phyloP scores from a whole-genome alignment of 208 protist species.

The Crithidia thermophila region DNA sequence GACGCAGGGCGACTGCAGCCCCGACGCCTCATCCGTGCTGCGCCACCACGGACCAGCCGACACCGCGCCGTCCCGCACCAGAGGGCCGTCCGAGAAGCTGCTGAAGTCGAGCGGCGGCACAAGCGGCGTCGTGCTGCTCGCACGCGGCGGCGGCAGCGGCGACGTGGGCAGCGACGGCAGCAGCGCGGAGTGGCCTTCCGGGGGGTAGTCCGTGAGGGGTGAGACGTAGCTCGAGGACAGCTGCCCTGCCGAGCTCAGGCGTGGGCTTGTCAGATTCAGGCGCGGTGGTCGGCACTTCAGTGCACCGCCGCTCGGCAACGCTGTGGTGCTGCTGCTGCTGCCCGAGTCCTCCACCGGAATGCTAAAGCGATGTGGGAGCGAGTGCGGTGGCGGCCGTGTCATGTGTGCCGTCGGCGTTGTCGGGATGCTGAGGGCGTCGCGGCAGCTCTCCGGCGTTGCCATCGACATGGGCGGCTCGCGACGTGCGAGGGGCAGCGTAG shows the following conservation, averaged over 20 bases:
- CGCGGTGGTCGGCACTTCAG: background rate
- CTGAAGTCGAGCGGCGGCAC: constrained; percentile 22
- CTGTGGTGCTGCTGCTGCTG: background rate
- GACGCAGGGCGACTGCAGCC: constrained; percentile 8
- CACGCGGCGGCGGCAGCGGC: background rate
- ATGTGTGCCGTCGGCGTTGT: background rate
- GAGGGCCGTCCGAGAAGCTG: constrained; percentile 18
- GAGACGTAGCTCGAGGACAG: constrained; percentile 2
- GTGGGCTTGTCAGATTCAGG: constrained; percentile 4
- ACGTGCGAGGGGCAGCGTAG: background rate
- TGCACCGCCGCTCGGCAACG: background rate
- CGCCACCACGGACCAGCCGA: constrained; percentile 11
- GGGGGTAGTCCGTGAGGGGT: constrained; percentile 6
- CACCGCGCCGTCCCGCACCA: constrained; percentile 21
- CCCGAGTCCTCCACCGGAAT: background rate
- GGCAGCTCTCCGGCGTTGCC: background rate
- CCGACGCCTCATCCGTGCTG: constrained; percentile 4
- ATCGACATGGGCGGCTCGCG: background rate
- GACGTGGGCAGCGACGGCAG: background rate
- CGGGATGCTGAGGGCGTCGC: constrained; percentile 1
- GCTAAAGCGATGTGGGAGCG: background rate
- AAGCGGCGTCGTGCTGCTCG: background rate
- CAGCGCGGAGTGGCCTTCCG: background rate
- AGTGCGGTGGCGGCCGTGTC: background rate
- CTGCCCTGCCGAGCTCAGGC: background rate